Base-by-base conservation (phyloP, 1,139 yeast genomes). In the Nakaseomyces nivariensis region DNA sequence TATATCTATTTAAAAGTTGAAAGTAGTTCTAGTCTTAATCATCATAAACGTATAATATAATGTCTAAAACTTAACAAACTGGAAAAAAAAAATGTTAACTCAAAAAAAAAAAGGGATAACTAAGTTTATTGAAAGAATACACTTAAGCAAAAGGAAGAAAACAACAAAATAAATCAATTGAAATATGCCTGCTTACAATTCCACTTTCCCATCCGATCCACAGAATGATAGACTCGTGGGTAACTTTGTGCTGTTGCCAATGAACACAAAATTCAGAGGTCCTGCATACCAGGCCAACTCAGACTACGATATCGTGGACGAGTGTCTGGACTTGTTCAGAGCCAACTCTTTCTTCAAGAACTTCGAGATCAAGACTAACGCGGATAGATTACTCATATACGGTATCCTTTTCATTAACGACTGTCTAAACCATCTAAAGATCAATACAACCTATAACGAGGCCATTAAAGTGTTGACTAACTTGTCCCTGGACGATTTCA, bases 301-400 rank as follows among this genome's bases (percentile, higher is more conserved):
- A 31, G 96, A 86, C 59, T 90, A 89, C 67, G 99, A 92, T 68
- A 86, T 92, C 53, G 77, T 86, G 52, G 98, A 92, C 64, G 99
- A 92, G 68, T 77, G 83, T 31, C 72, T 92, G 52, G 98, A 92
- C 68, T 75, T 92, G 52, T 92, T 92, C 69, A 77, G 98, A 58
- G 97, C 97, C 61, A 92, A 92, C 69, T 86, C 96, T 6, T 90
- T 92, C 70, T 92, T 94, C 77, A 85, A 87, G 66, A 92, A 92
- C 74, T 94, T 92, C 68, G 98, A 94, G 71, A 89, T 92, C 71
- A 88, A 88, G 67, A 96, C 97, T 10, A 88, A 95, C 22, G 85
- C 97, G 3, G 99, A 92, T 68, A 77, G 99, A 58, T 78, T 92
- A n/a, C 74, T 92, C 55, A 90, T 94, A 61, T 92, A 92, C 66